These are phyloP conservation scores for Coniophora puteana DNA, from an alignment of 1,284 basidiomycete genomes.

Conservation along the genomic window DNA sequence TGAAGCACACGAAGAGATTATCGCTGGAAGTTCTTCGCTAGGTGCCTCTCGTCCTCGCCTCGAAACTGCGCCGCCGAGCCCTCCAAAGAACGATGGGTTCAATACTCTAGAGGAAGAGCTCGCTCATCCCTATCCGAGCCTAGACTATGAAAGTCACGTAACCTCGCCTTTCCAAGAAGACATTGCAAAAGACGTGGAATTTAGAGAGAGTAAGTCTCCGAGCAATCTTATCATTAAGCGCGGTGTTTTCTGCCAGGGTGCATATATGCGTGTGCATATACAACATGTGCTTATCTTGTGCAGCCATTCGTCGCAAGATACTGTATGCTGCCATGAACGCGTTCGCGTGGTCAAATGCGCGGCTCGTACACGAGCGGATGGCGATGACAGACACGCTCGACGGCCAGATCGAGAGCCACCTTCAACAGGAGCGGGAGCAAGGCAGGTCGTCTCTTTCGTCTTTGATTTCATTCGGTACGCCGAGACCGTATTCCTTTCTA, in stretches of 20 bases:
- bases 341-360: constrained; percentile 25
- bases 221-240: too few relatives aligned
- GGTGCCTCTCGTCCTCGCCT: too few relatives aligned
- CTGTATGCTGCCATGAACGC: constrained; percentile 12
- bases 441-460: constrained; percentile 31
- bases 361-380: constrained; percentile 16
- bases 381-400: constrained; percentile 14
- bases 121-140: background rate
- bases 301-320: constrained; percentile 22
- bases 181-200: constrained; percentile 19
- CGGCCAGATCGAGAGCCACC: constrained; percentile 19
- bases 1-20: too few relatives aligned
- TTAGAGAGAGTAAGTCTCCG: constrained; percentile 26
- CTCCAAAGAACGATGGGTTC: too few relatives aligned
- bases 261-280: constrained; percentile 25
- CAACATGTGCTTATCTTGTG: constrained; percentile 1
- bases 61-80: too few relatives aligned
- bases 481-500: too few relatives aligned
- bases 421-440: constrained; percentile 31
- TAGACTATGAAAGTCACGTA: constrained; percentile 6
- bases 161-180: constrained; percentile 12
- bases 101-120: too few relatives aligned
- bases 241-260: constrained; percentile 4
- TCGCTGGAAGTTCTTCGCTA: too few relatives aligned
- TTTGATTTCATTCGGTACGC: constrained; percentile 20